Percentiles rank a stretch among this genome's conserved stretches.
These are phyloP conservation scores for Esteya vermicola DNA, from an alignment of 2,329 filamentous ascomycete genomes.

Conservation along the genomic window DNA sequence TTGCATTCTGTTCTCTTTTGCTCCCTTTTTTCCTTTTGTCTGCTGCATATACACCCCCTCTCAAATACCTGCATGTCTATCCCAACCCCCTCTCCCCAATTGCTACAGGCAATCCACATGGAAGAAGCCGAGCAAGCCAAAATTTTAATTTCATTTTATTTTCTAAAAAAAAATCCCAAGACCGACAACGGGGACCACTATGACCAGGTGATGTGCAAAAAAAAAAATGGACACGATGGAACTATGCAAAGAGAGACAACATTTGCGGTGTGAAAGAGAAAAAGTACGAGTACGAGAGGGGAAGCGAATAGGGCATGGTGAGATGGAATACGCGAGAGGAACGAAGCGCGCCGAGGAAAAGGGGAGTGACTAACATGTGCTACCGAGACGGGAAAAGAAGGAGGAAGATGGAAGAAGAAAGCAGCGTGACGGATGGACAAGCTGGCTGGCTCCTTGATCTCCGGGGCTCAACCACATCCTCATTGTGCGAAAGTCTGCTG, in stretches of 20 bases:
- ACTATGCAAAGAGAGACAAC: neutral
- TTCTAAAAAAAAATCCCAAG: neutral
- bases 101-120: neutral
- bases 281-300: neutral
- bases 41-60: neutral
- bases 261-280: neutral
- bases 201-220: constrained; percentile 3
- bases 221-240: constrained; percentile 2
- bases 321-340: no score
- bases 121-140: neutral
- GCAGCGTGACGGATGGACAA: no score
- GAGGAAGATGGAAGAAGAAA: no score
- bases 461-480: no score
- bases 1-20: no score
- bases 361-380: no score
- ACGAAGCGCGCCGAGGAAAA: no score
- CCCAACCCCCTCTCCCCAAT: constrained; percentile 1
- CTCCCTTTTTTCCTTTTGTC: neutral
- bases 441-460: no score
- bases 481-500: no score
- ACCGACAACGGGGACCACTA: constrained; percentile 1
- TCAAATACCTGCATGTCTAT: neutral
- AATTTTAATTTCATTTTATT: no score
- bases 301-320: no score
- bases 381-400: no score